A percentile compares a stretch with the other conserved stretches of the same genome.
phyloP scores from a whole-genome alignment of 2,329 filamentous ascomycete genomes.

The Beauveria asiatica region DNA sequence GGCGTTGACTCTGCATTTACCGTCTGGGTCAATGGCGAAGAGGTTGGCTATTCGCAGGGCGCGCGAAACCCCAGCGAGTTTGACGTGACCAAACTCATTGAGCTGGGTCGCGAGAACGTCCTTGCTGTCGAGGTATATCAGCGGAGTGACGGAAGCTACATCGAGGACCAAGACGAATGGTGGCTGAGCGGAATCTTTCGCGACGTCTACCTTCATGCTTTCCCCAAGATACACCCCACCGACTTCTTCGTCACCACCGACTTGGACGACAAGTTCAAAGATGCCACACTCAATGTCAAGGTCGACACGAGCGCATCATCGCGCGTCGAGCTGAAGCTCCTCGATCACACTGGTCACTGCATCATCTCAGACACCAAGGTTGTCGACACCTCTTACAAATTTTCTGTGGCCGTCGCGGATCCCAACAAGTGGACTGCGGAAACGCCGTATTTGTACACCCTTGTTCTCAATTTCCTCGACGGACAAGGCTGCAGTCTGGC shows the following conservation, averaged over 20 bases:
- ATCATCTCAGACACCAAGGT: slow-evolving; percentile 20
- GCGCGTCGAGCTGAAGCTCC: slow-evolving; percentile 25
- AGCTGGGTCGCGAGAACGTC: slow-evolving; percentile 37
- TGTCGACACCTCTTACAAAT: slow-evolving; percentile 30
- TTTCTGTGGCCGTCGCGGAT: slow-evolving; percentile 33
- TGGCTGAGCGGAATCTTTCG: slow-evolving; percentile 61
- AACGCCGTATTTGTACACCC: slow-evolving; percentile 52
- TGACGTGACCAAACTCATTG: slow-evolving; percentile 51
- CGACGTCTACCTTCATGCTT: slow-evolving; percentile 57
- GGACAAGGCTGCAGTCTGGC: slow-evolving; percentile 27
- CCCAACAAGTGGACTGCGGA: slow-evolving; percentile 63
- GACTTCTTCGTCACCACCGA: slow-evolving; percentile 49
- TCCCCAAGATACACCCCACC: slow-evolving; percentile 45
- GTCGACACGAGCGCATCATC: slow-evolving; percentile 31
- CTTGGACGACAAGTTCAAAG: slow-evolving; percentile 43
- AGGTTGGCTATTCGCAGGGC: slow-evolving; percentile 65
- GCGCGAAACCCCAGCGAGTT: slow-evolving; percentile 66
- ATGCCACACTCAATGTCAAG: slow-evolving; percentile 43
- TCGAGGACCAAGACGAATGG: slow-evolving; percentile 67
- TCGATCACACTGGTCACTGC: slow-evolving; percentile 24
- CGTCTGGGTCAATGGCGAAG: slow-evolving; percentile 58
- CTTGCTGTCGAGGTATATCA: slow-evolving; percentile 64
- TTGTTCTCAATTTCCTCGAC: slow-evolving; percentile 30
- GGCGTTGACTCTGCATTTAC: slow-evolving; percentile 67
- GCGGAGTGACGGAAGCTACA: slow-evolving; percentile 62